Evolutionary conservation across 805 yeast genomes (phyloP), one percentile per base, ranked within the genome.

Genomic region (Hemisphaericaspora nanyangensis): DNA sequence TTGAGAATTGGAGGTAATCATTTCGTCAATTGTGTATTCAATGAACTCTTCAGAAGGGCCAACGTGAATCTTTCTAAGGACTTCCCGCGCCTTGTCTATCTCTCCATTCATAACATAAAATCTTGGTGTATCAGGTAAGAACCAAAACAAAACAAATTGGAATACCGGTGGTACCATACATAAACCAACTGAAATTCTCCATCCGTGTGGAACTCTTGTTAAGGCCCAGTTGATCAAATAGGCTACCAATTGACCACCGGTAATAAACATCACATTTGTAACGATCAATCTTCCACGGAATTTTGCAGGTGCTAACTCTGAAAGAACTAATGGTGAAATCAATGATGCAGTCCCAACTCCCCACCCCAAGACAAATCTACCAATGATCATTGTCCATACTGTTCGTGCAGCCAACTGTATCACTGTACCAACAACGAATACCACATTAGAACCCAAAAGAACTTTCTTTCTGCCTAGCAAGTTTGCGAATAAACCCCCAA

Each of bases 281-380:
- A 90, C 87, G 26, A 95, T 93, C 39, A 91, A 72, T 46, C 98
- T 74, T 40, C 98, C 98, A 58, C 99, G 77, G 58, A 86, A 87
- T 59, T 81, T 78, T 12, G 93, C 77, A 20, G 99, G 98, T 3
- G 97, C 95, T 58, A 90, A 76, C 61, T 91, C 99, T 40, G 88
- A 73, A 45, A 91, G 85, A 72, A 89, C 90, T 41, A 91, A 70
- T 1, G 99, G 99, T n/a, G 98, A 88, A 40, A 88, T 83, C 38
- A 91, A 69, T 2, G 97, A 89, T 1, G 97, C 98, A 39, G 86
- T 76, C 50, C 99, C 99, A 19, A 91, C 97, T 51, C 96, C 98
- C 61, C 86, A 85, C 13, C 99, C 99, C 83, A 93, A 85, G 34
- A 91, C 70, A 48, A 93, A 82, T 58, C 98, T 76, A 31, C 98